Base-by-base conservation (phyloP, 106 monocot species). In the Triglochin maritima region DNA sequence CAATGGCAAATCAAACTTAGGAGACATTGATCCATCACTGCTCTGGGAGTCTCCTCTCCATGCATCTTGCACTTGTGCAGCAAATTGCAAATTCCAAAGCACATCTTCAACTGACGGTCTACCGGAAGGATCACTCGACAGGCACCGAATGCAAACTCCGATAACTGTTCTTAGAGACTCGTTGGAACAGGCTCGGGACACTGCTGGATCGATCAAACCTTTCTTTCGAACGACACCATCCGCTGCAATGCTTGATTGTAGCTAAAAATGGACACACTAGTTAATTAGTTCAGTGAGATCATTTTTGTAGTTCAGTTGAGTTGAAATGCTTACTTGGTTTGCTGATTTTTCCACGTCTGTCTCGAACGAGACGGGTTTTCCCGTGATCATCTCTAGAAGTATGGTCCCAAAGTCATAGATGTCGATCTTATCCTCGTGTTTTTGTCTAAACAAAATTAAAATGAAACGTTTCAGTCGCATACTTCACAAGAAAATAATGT, bases 1-100 rank as follows among this genome's bases (percentile, higher is more conserved):
- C 29, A 29, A 29, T 29, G 29, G 29, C 29, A 29, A 29, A 29
- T 29, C 29, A 29, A 29, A 29, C 29, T 29, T 29, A 7, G 83
- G 65, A 8, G 87, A 83, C 3, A 84, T 29, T 4, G 89, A 89
- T 29, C 74, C 86, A 56, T 86, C 82, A 13, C 88, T 84, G 70
- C 96, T 98, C 44, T 65, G 72, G 55, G 83, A 73, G 67, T 85
- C 85, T 67, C 81, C 85, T 57, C 88, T 81, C 85, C 88, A 93
- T 62, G 79, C 76, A 51, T 88, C 83, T 65, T 91, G 91, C 45
- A 98, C 87, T 53, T 98, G 96, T 58, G 86, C 82, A 44, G 96
- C 96, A 82, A 98, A 98, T 56, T 98, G 96, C 79, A 98, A 64
- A 79, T 98, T 98, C 96, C 96, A 98, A 9, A 98, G 91, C 41